Conservation (phyloP, 75 land plant genomes). For the Selaginella tamariscina region DNA sequence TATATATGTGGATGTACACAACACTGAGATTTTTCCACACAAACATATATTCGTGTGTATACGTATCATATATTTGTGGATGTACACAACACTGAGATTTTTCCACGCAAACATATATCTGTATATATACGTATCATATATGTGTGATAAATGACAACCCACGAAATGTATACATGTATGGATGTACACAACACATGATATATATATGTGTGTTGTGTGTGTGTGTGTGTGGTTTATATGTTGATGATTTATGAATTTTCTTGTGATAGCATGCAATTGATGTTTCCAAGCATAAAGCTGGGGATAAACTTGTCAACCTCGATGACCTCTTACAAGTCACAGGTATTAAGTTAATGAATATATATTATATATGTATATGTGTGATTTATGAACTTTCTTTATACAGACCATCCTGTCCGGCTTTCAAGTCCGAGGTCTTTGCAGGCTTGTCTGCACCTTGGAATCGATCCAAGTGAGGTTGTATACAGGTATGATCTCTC, state of each 20-base stretch:
- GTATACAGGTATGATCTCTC: slow-evolving; percentile 16
- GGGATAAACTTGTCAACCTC: slow-evolving; percentile 7
- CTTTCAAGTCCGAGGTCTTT: slow-evolving; percentile 18
- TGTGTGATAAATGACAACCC: no score
- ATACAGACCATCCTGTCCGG: slow-evolving; percentile 14
- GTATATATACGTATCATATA: no score
- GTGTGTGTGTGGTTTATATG: no score
- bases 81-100: no score
- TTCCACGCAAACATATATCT: no score
- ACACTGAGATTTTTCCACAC: background rate
- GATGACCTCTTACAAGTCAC: slow-evolving; percentile 9
- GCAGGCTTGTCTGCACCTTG: slow-evolving; percentile 22
- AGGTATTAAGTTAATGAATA: no score
- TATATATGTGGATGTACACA: no score
- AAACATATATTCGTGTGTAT: background rate
- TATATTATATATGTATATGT: no score
- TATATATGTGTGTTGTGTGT: no score
- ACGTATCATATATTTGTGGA: no score
- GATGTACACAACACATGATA: no score
- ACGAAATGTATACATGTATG: no score
- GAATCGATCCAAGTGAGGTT: slow-evolving; percentile 18
- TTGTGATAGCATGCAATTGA: background rate
- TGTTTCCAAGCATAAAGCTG: background rate
- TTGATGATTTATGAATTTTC: background rate
- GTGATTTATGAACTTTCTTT: background rate